Evolutionary conservation across 371 early-diverging fungal species (phyloP), one percentile per base, ranked within the genome.

Genomic region (Haplosporangium sp.): DNA sequence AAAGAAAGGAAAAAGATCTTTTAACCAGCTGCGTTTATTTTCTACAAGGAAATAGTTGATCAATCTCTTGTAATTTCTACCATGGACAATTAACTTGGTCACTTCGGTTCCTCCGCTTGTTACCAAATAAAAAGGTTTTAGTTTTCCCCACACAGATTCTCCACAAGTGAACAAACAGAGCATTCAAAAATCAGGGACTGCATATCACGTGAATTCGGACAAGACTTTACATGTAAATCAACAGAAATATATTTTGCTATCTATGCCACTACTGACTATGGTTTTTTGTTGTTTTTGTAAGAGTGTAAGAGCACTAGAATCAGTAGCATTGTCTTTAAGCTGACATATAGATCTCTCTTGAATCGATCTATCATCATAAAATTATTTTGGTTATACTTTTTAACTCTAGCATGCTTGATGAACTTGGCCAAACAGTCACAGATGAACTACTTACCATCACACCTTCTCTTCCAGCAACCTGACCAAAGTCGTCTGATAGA

Each of bases 401-500:
- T 56, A 20, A 27, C 27, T 27, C 27, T 27, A 27, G 27, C 27
- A 27, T 27, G 27, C 27, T 27, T 27, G 27, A 27, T 27, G 27
- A 27, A 27, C 27, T 37, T 34, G 58, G n/a, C 19, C 17, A 40
- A 17, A n/a, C 15, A 45, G 15, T 45, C 45, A 45, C 10, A 35
- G 9, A 9, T 2, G 0, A 38, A 10, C 34, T 20, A 8, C 74
- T 61, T 50, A 64, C 65, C 63, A 40, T 10, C 8, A 50, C 10
- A 15, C 50, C 47, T n/a, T 63, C 52, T 8, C 50, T 47, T 42
- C 69, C 56, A 38, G n/a, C n/a, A 20, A 62, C n/a, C 56, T 47
- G 55, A 20, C 57, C 69, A 63, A 50, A 62, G 45, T 67, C 71
- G 34, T 71, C 67, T 9, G 68, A 64, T 15, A 63, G 4, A 37